Evolutionary conservation across 2,329 filamentous ascomycete species (phyloP), one percentile per base, ranked within the genome.

Genomic region (Colletotrichum coccodes): DNA sequence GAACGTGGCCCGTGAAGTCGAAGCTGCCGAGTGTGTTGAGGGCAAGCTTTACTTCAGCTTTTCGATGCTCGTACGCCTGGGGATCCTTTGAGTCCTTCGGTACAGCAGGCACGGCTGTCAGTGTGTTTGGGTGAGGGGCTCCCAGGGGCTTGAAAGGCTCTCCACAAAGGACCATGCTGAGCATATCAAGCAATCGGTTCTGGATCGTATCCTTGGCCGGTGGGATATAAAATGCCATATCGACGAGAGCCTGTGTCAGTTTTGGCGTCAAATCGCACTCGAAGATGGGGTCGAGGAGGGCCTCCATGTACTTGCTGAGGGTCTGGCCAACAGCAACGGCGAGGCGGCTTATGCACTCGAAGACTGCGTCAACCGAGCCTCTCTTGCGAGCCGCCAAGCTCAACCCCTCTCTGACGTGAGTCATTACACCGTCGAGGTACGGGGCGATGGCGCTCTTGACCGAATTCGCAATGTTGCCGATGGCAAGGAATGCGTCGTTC

Each of bases 211-310:
- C 88, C 77, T 97, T 96, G 65, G 98, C 94, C 0, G 97, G 94
- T 0, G 95, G 96, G 53, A 99, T 98, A 77, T 99, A 98, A 77
- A 98, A 97, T 32, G 96, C 96, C 93, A 99, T 98, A 76, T 99
- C 97, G 26, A 98, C 95, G 61, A 99, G 85, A 3, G 97, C 97
- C 78, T 98, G 95, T 0, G 95, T 98, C 28, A 99, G 87, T 73
- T 97, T 96, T 64, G 95, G 93, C 42, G 94, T 98, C 60, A 99
- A 86, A 56, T 97, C 96, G 77, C 96, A 99, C 18, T 94, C 95
- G 80, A 99, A 99, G 68, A 99, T 98, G 12, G 97, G 95, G 74
- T 98, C 95, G 11, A 99, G 87, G 32, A 99, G 84, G 14, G 95
- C 93, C 77, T 98, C 95, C 90, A 99, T 98, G 78, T 98, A 98